Percentiles rank a stretch among this genome's conserved stretches.
phyloP scores from a whole-genome alignment of 352 stramenopile genomes.

The Phytophthora fragariaefolia region DNA sequence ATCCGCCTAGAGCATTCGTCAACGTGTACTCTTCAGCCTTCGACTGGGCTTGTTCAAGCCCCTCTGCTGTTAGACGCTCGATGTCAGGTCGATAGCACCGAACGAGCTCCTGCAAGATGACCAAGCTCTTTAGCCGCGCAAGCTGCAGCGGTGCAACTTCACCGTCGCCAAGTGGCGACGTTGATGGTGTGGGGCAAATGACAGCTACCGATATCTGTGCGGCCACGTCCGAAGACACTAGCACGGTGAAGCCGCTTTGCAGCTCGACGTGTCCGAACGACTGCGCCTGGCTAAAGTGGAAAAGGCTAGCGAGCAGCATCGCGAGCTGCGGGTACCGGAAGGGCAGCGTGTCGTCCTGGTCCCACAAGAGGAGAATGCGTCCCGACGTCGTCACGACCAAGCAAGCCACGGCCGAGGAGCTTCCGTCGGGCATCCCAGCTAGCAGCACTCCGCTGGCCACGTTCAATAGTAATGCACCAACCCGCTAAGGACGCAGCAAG shows the following conservation, averaged over 20 bases:
- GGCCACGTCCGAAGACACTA: constrained; percentile 45
- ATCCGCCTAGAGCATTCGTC: constrained; percentile 43
- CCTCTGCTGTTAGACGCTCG: constrained; percentile 36
- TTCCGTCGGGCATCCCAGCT: constrained; percentile 17
- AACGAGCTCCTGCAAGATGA: constrained; percentile 56
- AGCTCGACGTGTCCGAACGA: constrained; percentile 47
- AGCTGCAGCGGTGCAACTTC: constrained; percentile 34
- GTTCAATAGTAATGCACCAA: not conserved
- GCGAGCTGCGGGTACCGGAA: constrained; percentile 51
- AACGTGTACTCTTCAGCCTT: constrained; percentile 68
- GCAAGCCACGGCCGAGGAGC: constrained; percentile 39
- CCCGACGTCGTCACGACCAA: constrained; percentile 62
- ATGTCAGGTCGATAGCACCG: constrained; percentile 34
- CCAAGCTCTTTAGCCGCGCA: constrained; percentile 48
- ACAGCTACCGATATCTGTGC: constrained; percentile 50
- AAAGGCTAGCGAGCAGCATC: constrained; percentile 61
- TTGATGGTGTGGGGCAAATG: constrained; percentile 37
- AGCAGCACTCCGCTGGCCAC: no score
- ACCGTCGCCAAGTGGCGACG: not conserved
- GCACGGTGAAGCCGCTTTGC: constrained; percentile 40
- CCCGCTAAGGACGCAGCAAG: no score
- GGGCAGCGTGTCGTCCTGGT: constrained; percentile 50
- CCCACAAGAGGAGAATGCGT: constrained; percentile 51
- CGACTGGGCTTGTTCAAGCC: constrained; percentile 30
- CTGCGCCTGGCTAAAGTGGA: constrained; percentile 57